These are phyloP conservation scores for Cardamine resedifolia DNA, from an alignment of 345 rosid species.

Conservation along the genomic window DNA sequence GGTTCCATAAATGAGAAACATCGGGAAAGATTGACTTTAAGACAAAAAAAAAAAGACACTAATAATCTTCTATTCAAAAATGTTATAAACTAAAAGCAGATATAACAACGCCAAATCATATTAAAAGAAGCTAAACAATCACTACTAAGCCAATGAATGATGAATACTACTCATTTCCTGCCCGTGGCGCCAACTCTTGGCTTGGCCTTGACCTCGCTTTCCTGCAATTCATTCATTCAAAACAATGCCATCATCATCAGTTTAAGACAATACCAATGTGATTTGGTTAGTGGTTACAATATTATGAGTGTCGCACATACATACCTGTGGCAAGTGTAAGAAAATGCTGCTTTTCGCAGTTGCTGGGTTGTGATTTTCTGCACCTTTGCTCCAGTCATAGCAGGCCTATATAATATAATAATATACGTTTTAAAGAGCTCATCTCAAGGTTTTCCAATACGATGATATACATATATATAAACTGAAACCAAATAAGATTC, in stretches of 20 bases:
- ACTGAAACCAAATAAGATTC: not conserved
- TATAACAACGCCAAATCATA: no score
- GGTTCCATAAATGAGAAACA: no score
- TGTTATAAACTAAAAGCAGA: no score
- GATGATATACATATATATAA: not conserved
- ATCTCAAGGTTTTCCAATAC: not conserved
- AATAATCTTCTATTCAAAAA: no score
- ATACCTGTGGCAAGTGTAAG: constrained; percentile 39
- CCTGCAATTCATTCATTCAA: constrained; percentile 51
- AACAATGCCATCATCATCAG: no score
- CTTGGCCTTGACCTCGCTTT: constrained; percentile 80
- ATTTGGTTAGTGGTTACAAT: no score
- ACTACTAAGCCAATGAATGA: not conserved
- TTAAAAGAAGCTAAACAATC: not conserved
- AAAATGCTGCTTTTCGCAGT: constrained; percentile 38
- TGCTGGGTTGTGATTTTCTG: constrained; percentile 44
- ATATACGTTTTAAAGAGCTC: not conserved
- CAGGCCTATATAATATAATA: constrained; percentile 51
- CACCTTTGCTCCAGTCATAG: constrained; percentile 93
- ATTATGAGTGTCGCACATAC: not conserved
- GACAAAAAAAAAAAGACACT: no score
- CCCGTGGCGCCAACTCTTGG: constrained; percentile 60
- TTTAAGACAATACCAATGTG: no score
- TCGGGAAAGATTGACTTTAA: no score
- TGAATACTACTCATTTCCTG: constrained; percentile 57